Evolutionary conservation across 1,284 basidiomycete species (phyloP).

Genomic region (Termitomyces sp.): DNA sequence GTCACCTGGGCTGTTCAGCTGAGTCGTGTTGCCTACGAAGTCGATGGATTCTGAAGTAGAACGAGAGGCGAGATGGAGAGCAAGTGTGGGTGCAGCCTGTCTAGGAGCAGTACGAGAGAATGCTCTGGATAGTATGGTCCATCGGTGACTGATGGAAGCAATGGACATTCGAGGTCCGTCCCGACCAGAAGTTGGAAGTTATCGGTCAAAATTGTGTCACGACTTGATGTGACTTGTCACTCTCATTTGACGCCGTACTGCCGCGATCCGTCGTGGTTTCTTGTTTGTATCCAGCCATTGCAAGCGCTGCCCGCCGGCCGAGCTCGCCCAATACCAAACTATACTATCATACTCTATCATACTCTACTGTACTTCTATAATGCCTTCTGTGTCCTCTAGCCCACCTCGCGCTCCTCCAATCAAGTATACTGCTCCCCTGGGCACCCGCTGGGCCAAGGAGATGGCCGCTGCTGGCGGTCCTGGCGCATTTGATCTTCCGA

Average conservation of each 20-base stretch:
- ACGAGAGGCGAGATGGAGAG: constrained; percentile 6
- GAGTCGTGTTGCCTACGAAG: constrained; percentile 5
- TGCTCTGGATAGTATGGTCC: constrained; percentile 15
- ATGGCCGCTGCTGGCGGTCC: constrained; percentile 65
- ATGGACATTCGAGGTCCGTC: constrained; percentile 20
- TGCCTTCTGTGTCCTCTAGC: constrained; percentile 36
- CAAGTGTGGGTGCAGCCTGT: constrained; percentile 8
- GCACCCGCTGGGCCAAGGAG: constrained; percentile 81
- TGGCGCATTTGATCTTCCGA: constrained; percentile 65
- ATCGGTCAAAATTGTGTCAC: constrained; percentile 13
- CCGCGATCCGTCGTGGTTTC: neutral
- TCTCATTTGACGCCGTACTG: neutral
- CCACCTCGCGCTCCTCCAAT: constrained; percentile 66
- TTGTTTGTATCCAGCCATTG: constrained; percentile 1
- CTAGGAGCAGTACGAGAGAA: constrained; percentile 13
- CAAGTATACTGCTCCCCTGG: constrained; percentile 61
- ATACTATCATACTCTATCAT: constrained; percentile 20
- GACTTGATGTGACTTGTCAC: constrained; percentile 9
- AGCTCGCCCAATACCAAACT: constrained; percentile 29
- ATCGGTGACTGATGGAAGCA: constrained; percentile 24
- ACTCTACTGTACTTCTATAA: constrained; percentile 26
- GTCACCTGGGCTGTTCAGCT: neutral
- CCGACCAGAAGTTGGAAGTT: too few relatives aligned
- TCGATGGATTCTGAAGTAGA: neutral
- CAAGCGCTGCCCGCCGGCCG: constrained; percentile 34